Base-by-base conservation (phyloP, 148 eudicot species). In the Fagopyrum esculentum region DNA sequence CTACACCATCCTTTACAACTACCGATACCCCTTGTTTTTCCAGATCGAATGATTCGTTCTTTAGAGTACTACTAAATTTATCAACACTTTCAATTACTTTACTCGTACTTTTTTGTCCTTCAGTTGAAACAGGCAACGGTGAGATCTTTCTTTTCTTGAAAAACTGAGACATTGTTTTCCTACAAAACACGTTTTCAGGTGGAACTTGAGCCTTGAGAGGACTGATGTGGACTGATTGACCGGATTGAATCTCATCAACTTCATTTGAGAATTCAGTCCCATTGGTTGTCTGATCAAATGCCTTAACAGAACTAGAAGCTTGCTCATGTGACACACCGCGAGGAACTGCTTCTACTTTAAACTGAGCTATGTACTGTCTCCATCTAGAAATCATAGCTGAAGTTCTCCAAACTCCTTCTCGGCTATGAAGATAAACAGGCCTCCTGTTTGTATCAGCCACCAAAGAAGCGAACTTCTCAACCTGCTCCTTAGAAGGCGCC, bases 321-420 rank as follows among this genome's bases (percentile, higher is more conserved):
- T 76, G 78, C 71, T 82, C 71, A 43, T 83, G 64, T 45, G 73
- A 71, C 40, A 72, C 43, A 59, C 35, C 64, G 22, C 22, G 40
- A 57, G 82, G 70, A 59, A 74, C 76, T 55, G 70, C 57, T 56
- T 81, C 83, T 12, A 82, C 82, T 51, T 78, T 82, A 75, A 51
- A 69, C 29, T 88, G 92, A 59, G 82, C 79, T 75, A 84, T 69
- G 71, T 83, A 90, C 72, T 90, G 93, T 79, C 94, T 89, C 97
- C 99, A 95, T 79, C 96, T 89, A 73, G 97, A 92, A 48, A 90
- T 84, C 92, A 95, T 83, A 75, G 92, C 90, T 43, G 96, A 86
- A 52, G 99, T 92, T 79, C 99, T 95, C 88, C 85, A 72, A 48
- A 86, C 85, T 63, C 99, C 99, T 86, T 95, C 99, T 80, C 85